Evolutionary conservation across 805 yeast genomes (phyloP), one percentile per base, ranked within the genome.

Genomic region (Pichia deserticola): DNA sequence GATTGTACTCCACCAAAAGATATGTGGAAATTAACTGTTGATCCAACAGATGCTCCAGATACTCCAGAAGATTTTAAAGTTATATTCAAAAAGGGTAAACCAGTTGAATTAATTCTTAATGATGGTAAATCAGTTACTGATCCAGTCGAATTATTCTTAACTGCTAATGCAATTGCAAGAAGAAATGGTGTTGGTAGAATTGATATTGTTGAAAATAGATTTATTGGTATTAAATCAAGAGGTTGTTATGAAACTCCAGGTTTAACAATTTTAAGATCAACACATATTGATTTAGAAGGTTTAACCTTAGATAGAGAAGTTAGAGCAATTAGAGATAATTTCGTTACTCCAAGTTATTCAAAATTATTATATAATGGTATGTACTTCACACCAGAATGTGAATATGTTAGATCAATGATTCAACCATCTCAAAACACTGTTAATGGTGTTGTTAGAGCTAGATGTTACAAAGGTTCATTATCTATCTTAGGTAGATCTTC

Each of bases 201-300:
- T 69, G 99, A 93, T 75, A 93, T 93, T 66, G 99, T 93, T 58
- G 99, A 93, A 76, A 89, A 93, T 79, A 89, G 99, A 78, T 93
- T 93, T 72, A 93, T 93, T 65, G 98, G 98, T 70, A 86, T 93
- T 71, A 93, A 93, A 73, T 90, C 98, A 56, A 89, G 99, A 79
- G 99, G 99, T 52, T 93, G 99, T 78, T 93, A 93, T 76, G 99
- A 93, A 75, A 95, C 98, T 56, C 99, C 99, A 59, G 99, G 98
- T 70, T 81, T 93, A 63, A 92, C 99, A 54, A 69, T 93, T 54
- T 83, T 93, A 72, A 89, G 99, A 81, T 71, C 81, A 50, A 87
- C 98, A 44, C 99, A 93, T 72, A 81, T 93, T 68, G 99, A 93
- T 70, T 76, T 93, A 62, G 99, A 93, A 76, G 99, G 99, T 63